Evolutionary conservation across 2,329 filamentous ascomycete species (phyloP), one percentile per base, ranked within the genome.

Genomic region (Botrytis porri): DNA sequence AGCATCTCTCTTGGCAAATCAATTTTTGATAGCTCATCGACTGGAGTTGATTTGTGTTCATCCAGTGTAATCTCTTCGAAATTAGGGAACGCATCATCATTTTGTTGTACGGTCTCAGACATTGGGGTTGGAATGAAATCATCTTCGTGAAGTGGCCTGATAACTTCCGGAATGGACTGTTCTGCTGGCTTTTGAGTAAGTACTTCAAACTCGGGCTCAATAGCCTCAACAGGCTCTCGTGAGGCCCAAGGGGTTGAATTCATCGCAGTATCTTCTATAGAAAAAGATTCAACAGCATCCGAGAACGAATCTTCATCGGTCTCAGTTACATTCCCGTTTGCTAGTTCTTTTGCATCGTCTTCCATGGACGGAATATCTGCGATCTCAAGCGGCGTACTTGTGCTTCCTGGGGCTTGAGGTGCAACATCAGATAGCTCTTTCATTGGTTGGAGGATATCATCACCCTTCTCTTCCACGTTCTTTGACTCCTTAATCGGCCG

Each of bases 71-170:
- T 10, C 16, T 71, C 37, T 45, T 66, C 35, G 9, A 16, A 54
- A 54, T 22, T 29, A 39, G 69, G 22, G 22, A 32, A 37, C 35
- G 41, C 37, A 57, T 41, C 45, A n/a, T 59, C 60, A 5, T 37
- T 64, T 54, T n/a, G 32, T 29, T 57, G 69, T 71, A 32, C n/a
- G n/a, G 43, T 41, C 4, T 71, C 69, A 70, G 39, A 18, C 3
- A 63, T 51, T 18, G 43, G 63, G 7, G 7, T 16, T 18, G 29
- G 25, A 32, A 16, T 3, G 22, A 18, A 37, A 37, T 57, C 45
- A 29, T 54, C 45, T 7, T 39, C 65, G 9, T 9, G 65, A 29
- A 69, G 8, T 4, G 35, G 16, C 37, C 32, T 41, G 14, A 41
- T 22, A 37, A 22, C 35, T 25, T 57, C 65, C 18, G 48, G 35